These are phyloP conservation scores for Conringia planisiliqua DNA, from an alignment of 345 rosid species.

Conservation along the genomic window DNA sequence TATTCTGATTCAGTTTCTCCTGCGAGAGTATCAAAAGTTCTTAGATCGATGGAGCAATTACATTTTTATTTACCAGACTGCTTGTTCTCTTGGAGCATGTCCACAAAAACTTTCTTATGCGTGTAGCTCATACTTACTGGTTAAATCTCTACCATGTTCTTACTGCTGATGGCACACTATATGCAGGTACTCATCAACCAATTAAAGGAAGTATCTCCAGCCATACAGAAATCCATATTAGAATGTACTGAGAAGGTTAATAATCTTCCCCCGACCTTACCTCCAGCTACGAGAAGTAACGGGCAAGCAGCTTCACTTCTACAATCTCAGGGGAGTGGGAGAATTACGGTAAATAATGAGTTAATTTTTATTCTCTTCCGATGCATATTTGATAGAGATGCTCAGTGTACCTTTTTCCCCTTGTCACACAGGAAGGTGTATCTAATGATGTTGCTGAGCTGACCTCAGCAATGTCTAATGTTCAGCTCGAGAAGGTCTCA, in stretches of 20 bases:
- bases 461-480: conserved; percentile 61
- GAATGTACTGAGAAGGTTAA: conserved; percentile 79
- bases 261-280: conserved; percentile 62
- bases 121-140: not conserved
- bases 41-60: not conserved
- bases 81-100: conserved; percentile 14
- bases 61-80: not conserved
- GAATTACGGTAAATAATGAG: conserved; percentile 49
- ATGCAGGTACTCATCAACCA: conserved; percentile 91
- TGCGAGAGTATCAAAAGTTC: not conserved
- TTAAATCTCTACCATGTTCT: not conserved
- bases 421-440: conserved; percentile 60
- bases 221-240: conserved; percentile 80
- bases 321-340: conserved; percentile 78
- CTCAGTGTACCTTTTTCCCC: not conserved
- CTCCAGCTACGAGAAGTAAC: conserved; percentile 54
- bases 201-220: conserved; percentile 85
- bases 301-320: conserved; percentile 58
- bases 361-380: not conserved
- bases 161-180: conserved; percentile 26
- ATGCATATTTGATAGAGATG: not conserved
- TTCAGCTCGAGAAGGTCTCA: conserved; percentile 80
- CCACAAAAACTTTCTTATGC: not conserved
- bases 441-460: conserved; percentile 66
- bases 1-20: not conserved